These are phyloP conservation scores for Vitis labrusca DNA, from an alignment of 164 flowering plant genomes.

Conservation along the genomic window DNA sequence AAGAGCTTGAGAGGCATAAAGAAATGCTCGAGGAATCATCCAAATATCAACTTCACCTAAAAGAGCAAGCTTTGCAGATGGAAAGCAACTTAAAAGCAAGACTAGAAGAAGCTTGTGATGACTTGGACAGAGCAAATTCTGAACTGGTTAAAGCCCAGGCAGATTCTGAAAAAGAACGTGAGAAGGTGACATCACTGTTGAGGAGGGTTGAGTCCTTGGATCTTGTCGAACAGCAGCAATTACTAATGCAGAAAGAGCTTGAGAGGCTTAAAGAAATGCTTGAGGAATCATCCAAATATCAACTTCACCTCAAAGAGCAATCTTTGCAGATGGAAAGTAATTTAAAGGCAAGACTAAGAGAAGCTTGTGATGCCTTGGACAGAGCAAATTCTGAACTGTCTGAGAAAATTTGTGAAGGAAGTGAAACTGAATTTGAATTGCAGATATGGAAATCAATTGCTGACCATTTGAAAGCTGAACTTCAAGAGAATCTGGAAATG, in stretches of 20 bases:
- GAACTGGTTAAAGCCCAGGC: slow-evolving; percentile 29
- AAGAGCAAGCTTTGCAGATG: slow-evolving; percentile 26
- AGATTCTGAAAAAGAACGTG: slow-evolving; percentile 31
- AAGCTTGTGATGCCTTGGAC: slow-evolving; percentile 36
- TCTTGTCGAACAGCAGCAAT: slow-evolving; percentile 18
- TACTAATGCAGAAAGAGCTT: slow-evolving; percentile 33
- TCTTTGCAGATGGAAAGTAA: slow-evolving; percentile 19
- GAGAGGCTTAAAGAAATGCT: slow-evolving; percentile 37
- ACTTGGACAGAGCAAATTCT: slow-evolving; percentile 32
- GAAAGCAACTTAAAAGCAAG: slow-evolving; percentile 21
- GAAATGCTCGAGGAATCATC: slow-evolving; percentile 39
- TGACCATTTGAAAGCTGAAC: slow-evolving; percentile 35
- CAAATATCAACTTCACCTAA: slow-evolving; percentile 17
- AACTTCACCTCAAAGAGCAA: slow-evolving; percentile 28
- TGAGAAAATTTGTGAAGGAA: slow-evolving; percentile 35
- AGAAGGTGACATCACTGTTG: slow-evolving; percentile 18
- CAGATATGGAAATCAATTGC: slow-evolving; percentile 52
- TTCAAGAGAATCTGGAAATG: slow-evolving; percentile 33
- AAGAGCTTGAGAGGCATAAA: slow-evolving; percentile 37
- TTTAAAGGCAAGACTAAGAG: slow-evolving; percentile 18
- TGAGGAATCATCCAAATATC: slow-evolving; percentile 29
- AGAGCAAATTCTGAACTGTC: slow-evolving; percentile 31
- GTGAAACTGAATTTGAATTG: slow-evolving; percentile 46
- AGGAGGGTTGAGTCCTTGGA: slow-evolving; percentile 23
- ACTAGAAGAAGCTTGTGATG: slow-evolving; percentile 27